Evolutionary conservation across 495 filamentous ascomycete genomes (phyloP), one percentile per base, ranked within the genome.

Genomic region (Podospora comata): DNA sequence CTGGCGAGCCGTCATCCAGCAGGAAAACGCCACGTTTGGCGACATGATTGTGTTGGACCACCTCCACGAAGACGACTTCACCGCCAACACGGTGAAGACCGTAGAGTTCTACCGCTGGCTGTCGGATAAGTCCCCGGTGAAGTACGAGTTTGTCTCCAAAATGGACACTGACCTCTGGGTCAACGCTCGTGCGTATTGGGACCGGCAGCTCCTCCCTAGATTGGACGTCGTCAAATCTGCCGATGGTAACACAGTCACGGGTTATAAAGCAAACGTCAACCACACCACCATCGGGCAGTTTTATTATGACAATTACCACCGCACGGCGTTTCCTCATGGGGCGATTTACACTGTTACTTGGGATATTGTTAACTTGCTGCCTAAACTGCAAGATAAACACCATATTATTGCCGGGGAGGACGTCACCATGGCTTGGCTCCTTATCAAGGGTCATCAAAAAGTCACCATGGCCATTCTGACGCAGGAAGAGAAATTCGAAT

Each of bases 91-190:
- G 3, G 28, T 65, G 13, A 65, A 65, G 19, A 65, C 64, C 32
- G 64, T 53, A 5, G 39, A 48, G 39, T 48, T 48, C 0, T 48
- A 48, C 39, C 39, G 39, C 1, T 48, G 39, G 39, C 64, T 65
- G 2, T 16, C 26, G 26, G 64, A 65, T 13, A 65, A 65, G 53
- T 32, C 27, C 53, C 64, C 64, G 1, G 53, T 53, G 2, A 65
- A 65, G 27, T 65, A 65, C 27, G 53, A 65, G 54, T 65, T 65
- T 23, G 64, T 65, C 16, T 65, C 64, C 64, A 65, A 65, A 27
- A 65, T 65, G 64, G 64, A 65, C 64, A 65, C 64, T 1, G 64
- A 65, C 53, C 64, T 65, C 7, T 65, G 55, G 16, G 18, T 65
- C 48, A 65, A 65, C 16, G 64, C 64, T 1, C 26, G 54, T 23